phyloP scores from a whole-genome alignment of 176 grass and related monocot species.

The Oryza meyeriana region DNA sequence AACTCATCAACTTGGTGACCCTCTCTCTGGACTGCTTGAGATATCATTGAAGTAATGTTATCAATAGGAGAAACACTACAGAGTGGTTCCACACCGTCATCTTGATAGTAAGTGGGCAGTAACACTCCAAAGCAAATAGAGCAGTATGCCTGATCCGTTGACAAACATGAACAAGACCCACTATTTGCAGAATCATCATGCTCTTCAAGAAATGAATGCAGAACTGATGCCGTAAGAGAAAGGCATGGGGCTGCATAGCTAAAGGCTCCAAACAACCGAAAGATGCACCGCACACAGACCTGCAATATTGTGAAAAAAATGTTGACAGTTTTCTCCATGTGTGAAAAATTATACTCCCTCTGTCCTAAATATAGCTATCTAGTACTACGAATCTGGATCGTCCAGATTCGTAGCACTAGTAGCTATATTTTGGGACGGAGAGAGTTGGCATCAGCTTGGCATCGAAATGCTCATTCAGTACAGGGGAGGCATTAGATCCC shows the following conservation, averaged over 20 bases:
- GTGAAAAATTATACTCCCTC: too few species aligned
- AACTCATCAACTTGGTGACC: slow-evolving; percentile 62
- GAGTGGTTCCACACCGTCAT: not conserved
- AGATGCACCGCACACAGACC: slow-evolving; percentile 73
- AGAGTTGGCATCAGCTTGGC: not conserved
- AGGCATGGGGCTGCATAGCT: slow-evolving; percentile 25
- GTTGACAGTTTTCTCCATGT: not conserved
- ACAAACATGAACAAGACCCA: slow-evolving; percentile 33
- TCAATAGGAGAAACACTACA: slow-evolving; percentile 23
- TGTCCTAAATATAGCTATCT: too few species aligned
- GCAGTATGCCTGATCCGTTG: slow-evolving; percentile 41
- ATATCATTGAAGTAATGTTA: slow-evolving; percentile 43
- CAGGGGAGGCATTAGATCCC: not conserved
- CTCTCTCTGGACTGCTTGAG: slow-evolving; percentile 51
- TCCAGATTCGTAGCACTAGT: too few species aligned
- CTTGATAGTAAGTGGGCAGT: slow-evolving; percentile 44
- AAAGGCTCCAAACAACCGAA: slow-evolving; percentile 56
- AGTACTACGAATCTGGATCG: too few species aligned
- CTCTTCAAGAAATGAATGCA: slow-evolving; percentile 60
- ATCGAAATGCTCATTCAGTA: not conserved
- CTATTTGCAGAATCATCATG: slow-evolving; percentile 35
- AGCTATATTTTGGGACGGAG: too few species aligned
- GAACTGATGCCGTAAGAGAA: slow-evolving; percentile 38
- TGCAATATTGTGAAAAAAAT: slow-evolving; percentile 26
- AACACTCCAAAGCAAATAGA: slow-evolving; percentile 81